These are phyloP conservation scores for Cladosporium oxysporum DNA, from an alignment of 2,329 filamentous ascomycete genomes.

Conservation along the genomic window DNA sequence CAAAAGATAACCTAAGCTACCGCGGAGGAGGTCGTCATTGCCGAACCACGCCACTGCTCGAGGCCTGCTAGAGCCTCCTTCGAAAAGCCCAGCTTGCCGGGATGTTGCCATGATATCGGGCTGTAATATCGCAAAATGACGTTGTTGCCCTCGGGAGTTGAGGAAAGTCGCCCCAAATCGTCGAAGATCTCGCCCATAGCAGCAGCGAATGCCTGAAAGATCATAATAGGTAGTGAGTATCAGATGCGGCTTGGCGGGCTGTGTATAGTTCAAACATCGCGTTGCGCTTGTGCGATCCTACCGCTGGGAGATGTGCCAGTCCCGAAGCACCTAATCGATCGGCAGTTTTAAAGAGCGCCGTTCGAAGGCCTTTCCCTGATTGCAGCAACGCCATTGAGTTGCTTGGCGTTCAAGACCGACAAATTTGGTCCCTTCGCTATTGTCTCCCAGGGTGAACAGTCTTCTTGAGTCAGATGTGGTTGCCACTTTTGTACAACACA, in stretches of 20 bases:
- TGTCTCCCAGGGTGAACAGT: neutral
- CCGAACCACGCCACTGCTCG: conserved; percentile 11
- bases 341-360: conserved; percentile 15
- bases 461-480: conserved; percentile 8
- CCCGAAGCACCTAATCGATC: conserved; percentile 11
- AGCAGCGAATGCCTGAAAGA: neutral
- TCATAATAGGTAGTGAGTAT: neutral
- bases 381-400: conserved; percentile 18
- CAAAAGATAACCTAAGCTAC: conserved; percentile 3
- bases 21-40: conserved; percentile 14
- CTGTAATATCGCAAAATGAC: conserved; percentile 5
- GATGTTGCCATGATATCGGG: conserved; percentile 8
- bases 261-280: conserved; percentile 20
- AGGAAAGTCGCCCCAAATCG: neutral
- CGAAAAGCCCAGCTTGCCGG: conserved; percentile 1
- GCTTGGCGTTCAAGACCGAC: conserved; percentile 17
- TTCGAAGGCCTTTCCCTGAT: conserved; percentile 7
- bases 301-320: conserved; percentile 7
- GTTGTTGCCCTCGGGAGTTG: neutral
- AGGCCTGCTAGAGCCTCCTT: conserved; percentile 8
- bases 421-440: conserved; percentile 12
- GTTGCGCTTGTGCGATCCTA: conserved; percentile 21
- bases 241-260: conserved; percentile 14
- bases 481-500: conserved; percentile 8
- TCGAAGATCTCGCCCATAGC: neutral